Evolutionary conservation across 1,284 basidiomycete species (phyloP).

Genomic region (Pholiota adiposa): DNA sequence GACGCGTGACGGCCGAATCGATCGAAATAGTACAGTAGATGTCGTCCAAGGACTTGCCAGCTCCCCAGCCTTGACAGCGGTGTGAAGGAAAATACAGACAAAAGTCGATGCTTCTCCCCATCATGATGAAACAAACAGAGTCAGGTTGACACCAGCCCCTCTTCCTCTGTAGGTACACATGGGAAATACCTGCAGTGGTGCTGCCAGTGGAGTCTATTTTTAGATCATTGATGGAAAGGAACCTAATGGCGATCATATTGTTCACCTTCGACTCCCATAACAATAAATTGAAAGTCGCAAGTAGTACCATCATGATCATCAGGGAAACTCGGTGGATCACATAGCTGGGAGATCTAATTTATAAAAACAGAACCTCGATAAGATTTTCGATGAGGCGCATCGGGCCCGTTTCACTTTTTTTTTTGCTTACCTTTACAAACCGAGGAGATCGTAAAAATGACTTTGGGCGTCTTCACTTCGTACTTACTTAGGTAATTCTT

Average conservation of each 20-base stretch:
- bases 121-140: constrained; percentile 22
- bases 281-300: constrained; percentile 1
- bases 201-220: background rate
- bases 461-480: background rate
- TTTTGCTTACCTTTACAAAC: constrained; percentile 5
- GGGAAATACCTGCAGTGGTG: background rate
- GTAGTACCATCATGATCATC: constrained; percentile 9
- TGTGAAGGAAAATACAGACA: constrained; percentile 17
- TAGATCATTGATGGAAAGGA: background rate
- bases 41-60: background rate
- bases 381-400: background rate
- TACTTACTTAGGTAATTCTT: constrained; percentile 1
- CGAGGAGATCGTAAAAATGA: constrained; percentile 12
- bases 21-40: no score
- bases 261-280: constrained; percentile 7
- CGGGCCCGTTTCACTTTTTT: constrained; percentile 7
- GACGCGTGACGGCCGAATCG: no score
- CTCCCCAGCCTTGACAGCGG: constrained; percentile 14
- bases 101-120: constrained; percentile 15
- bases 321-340: constrained; percentile 10
- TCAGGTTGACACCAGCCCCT: constrained; percentile 4
- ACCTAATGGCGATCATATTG: constrained; percentile 9
- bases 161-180: constrained; percentile 3
- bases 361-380: background rate
- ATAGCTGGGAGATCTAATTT: background rate